phyloP scores from a whole-genome alignment of 2,329 filamentous ascomycete genomes.

The Teratosphaeria gauchensis region DNA sequence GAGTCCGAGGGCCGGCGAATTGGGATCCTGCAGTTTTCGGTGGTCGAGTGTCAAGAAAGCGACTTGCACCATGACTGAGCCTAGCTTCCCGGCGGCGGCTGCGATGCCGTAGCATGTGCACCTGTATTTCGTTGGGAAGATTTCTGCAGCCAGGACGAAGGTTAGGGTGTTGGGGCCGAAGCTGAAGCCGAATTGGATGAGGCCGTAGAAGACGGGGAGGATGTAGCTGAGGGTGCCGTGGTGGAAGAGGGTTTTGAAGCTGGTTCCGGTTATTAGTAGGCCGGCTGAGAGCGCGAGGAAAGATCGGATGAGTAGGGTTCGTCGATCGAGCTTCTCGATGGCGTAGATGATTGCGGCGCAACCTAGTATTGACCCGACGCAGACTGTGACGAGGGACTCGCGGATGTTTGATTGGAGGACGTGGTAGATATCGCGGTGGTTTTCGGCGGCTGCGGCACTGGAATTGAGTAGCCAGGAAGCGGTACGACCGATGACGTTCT shows the following conservation, averaged over 20 bases:
- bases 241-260: conserved; percentile 28
- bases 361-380: conserved; percentile 33
- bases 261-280: conserved; percentile 34
- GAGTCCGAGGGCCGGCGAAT: conserved; percentile 7
- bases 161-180: conserved; percentile 29
- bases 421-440: conserved; percentile 8
- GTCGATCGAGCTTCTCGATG: conserved; percentile 32
- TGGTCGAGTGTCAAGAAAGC: conserved; percentile 19
- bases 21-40: conserved; percentile 3
- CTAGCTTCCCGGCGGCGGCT: conserved; percentile 45
- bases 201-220: conserved; percentile 33
- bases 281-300: conserved; percentile 34
- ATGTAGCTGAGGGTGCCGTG: conserved; percentile 20
- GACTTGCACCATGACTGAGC: conserved; percentile 37
- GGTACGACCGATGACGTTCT: background rate
- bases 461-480: background rate
- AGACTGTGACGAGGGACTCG: conserved; percentile 6
- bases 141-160: conserved; percentile 42
- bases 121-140: conserved; percentile 47
- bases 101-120: conserved; percentile 45
- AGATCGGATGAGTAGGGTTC: conserved; percentile 34
- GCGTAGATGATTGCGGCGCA: conserved; percentile 31
- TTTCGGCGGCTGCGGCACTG: conserved; percentile 1
- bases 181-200: conserved; percentile 40
- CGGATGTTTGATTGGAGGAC: conserved; percentile 7